phyloP scores from a whole-genome alignment of 2,329 filamentous ascomycete genomes.

The Macrophomina phaseolina region DNA sequence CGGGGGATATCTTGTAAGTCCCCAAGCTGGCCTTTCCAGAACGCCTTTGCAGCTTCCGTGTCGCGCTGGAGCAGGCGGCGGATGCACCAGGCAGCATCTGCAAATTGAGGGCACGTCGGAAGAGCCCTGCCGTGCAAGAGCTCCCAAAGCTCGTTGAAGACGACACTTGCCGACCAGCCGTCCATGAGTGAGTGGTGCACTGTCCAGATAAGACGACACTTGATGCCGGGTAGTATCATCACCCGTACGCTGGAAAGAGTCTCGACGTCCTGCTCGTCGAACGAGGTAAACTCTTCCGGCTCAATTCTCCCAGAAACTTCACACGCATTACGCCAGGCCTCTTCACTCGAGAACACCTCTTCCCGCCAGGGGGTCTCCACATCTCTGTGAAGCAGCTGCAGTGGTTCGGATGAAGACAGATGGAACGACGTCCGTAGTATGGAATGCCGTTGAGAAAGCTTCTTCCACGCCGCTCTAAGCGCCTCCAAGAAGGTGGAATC shows the following conservation, averaged over 20 bases:
- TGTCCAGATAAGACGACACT: conserved; percentile 7
- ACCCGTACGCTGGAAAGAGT: conserved; percentile 1
- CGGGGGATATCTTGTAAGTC: conserved; percentile 9
- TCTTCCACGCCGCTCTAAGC: conserved; percentile 6
- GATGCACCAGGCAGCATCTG: conserved; percentile 5
- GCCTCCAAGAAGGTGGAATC: neutral
- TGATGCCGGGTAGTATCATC: neutral
- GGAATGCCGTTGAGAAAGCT: neutral
- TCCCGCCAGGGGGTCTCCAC: neutral
- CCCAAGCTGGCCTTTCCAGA: conserved; percentile 10
- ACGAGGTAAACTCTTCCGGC: conserved; percentile 1
- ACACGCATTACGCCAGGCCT: neutral
- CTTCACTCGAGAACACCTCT: neutral
- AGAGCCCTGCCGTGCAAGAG: neutral
- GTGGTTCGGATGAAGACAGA: neutral
- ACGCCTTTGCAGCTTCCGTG: neutral
- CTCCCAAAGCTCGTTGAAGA: conserved; percentile 17
- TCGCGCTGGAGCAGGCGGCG: neutral
- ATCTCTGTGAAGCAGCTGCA: neutral
- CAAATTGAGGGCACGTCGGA: neutral
- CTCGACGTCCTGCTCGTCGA: neutral
- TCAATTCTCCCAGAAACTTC: neutral
- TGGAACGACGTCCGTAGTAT: conserved; percentile 12
- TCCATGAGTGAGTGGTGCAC: conserved; percentile 12
- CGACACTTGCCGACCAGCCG: conserved; percentile 14